A percentile compares a stretch with the other conserved stretches of the same genome.
These are phyloP conservation scores for Aureobasidium lini DNA, from an alignment of 2,329 filamentous ascomycete genomes.

Conservation along the genomic window DNA sequence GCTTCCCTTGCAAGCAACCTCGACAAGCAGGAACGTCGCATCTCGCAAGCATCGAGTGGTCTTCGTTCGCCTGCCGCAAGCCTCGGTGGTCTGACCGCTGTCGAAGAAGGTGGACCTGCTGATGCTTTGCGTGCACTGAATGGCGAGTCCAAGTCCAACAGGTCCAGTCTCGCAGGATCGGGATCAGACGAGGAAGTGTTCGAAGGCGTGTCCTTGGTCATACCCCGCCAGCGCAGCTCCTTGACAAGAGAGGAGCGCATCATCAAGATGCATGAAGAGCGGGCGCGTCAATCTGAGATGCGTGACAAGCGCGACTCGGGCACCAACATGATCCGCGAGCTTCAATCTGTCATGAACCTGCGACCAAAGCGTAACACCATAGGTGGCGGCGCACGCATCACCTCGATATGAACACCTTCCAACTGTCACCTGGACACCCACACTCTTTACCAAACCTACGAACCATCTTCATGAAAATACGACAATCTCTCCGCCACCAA, in stretches of 20 bases:
- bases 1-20: constrained; percentile 74
- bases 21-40: constrained; percentile 63
- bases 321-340: constrained; percentile 82
- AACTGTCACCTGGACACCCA: neutral
- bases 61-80: constrained; percentile 44
- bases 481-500: neutral
- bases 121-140: constrained; percentile 73
- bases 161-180: constrained; percentile 39
- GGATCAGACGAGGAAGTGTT: constrained; percentile 66
- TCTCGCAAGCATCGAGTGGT: constrained; percentile 46
- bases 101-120: constrained; percentile 46
- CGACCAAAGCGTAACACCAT: constrained; percentile 18
- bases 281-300: constrained; percentile 62
- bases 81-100: constrained; percentile 56
- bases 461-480: neutral
- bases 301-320: constrained; percentile 73
- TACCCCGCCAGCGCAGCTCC: constrained; percentile 56
- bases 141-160: constrained; percentile 50
- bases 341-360: constrained; percentile 72
- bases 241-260: constrained; percentile 84
- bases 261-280: constrained; percentile 78
- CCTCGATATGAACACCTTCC: constrained; percentile 10
- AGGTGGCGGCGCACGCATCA: neutral
- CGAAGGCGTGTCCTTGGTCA: constrained; percentile 75
- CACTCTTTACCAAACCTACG: neutral